These are phyloP conservation scores for Hirsutella rhossiliensis DNA, from an alignment of 2,329 filamentous ascomycete species.

Conservation along the genomic window DNA sequence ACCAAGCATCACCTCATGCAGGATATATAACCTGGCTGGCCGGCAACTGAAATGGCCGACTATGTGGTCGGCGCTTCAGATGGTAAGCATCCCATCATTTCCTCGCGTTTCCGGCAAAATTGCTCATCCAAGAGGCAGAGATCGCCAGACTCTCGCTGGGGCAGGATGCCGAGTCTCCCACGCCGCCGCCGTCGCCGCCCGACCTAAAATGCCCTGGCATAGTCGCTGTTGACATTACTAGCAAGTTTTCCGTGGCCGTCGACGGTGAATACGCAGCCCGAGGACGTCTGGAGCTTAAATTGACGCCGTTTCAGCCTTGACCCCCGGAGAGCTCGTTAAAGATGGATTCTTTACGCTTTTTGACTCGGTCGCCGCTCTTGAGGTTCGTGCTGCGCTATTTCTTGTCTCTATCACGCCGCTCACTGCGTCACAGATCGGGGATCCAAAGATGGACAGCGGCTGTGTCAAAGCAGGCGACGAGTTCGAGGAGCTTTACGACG, in stretches of 20 bases:
- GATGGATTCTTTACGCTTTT: constrained; percentile 92
- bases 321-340: constrained; percentile 76
- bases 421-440: constrained; percentile 65
- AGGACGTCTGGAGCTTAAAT: constrained; percentile 2
- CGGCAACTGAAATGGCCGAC: constrained; percentile 18
- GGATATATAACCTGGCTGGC: background rate
- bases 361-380: constrained; percentile 79
- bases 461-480: constrained; percentile 66
- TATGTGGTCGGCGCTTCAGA: constrained; percentile 21
- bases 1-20: constrained; percentile 3
- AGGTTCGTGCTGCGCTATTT: constrained; percentile 32
- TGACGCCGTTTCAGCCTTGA: constrained; percentile 44
- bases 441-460: constrained; percentile 97
- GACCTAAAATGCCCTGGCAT: constrained; percentile 35
- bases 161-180: constrained; percentile 13
- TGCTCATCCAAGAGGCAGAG: constrained; percentile 20
- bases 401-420: background rate
- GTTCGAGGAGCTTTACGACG: constrained; percentile 75
- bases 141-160: constrained; percentile 28
- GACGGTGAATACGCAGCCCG: constrained; percentile 28
- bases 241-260: constrained; percentile 39
- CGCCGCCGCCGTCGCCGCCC: constrained; percentile 23
- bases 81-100: constrained; percentile 12
- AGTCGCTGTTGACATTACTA: constrained; percentile 45
- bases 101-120: background rate